Evolutionary conservation across 1,284 basidiomycete genomes (phyloP), one percentile per base, ranked within the genome.

Genomic region (Malassezia obtusa): DNA sequence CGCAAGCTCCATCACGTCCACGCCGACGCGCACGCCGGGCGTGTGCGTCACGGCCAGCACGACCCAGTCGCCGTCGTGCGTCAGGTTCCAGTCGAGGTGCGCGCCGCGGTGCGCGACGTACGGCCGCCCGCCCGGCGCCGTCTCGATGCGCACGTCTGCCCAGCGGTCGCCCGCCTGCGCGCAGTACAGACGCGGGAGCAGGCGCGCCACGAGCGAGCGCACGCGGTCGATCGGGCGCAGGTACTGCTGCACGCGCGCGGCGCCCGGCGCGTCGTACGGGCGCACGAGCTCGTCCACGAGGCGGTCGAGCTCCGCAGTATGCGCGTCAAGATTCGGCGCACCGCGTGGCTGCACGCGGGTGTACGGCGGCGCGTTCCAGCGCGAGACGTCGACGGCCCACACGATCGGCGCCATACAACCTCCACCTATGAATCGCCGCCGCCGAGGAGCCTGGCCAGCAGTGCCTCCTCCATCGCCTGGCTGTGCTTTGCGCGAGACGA

Each of bases 31-130:
- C 21, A 35, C 8, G 8, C 35, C 12, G 4, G 22, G 15, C 7
- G 33, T 17, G 9, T 15, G 22, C 1, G 49, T 48, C 33, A 64
- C 64, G 7, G 67, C 68, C 47, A 73, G 45, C 0, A 65, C 62
- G 19, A 73, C 64, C 67, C 67, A 73, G 30, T 70, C 61, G 14
- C 52, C 52, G 36, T 73, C 71, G 43, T 73, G 71, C 11, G 67
- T 60, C 22, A 71, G 45, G 49, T 73, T 73, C 50, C 58, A 68
- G 52, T 71, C 71, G 17, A 63, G 22, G 12, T 35, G 26, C 17
- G 25, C 12, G 3, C 31, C 12, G 8, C 15, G 26, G 7, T 15
- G 6, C 0, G 24, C 17, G 7, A 58, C 4, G 17, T 35, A 64
- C 4, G 64, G 64, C 2, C 64, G 57, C 9, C 64, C 64, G 19